Base-by-base conservation (phyloP, 2,329 filamentous ascomycete genomes). In the Fusarium miscanthi region DNA sequence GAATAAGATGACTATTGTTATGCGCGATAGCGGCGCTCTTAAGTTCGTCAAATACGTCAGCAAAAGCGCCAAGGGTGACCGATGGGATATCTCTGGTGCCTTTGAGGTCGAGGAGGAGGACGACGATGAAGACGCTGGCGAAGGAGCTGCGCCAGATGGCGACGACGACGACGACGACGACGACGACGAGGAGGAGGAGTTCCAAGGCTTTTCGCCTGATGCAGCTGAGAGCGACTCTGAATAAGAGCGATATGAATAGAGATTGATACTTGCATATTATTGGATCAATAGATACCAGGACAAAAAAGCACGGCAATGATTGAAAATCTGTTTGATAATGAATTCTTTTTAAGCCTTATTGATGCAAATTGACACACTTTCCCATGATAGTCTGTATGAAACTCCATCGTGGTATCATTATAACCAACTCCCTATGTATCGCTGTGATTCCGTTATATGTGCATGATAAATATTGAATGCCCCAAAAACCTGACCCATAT, bases 11-110 rank as follows among this genome's bases (percentile, higher is more conserved):
- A 94, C 92, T 72, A 90, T 99, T 73, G 96, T 98, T 37, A 85
- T 98, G 74, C 89, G 96, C 64, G 96, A 99, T 80, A 90, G 89
- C 74, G 95, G 94, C 19, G 92, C 93, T 19, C 86, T 99, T 79
- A 92, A 94, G 80, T 99, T 99, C 80, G 94, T 98, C 78, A 99
- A 98, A 85, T 99, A 98, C 81, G 92, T 99, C 27, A 97, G 93
- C 82, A 87, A 87, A 66, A 89, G 87, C 56, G 96, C 96, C 12
- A 89, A 89, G 78, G 96, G 96, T 2, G 96, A 98, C 82, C 88
- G 96, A 46, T 98, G 95, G 94, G 96, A 99, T 83, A 87, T 98
- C 54, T 92, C 90, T 51, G 96, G 91, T 2, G 90, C 90, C 38
- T 94, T 93, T 80, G 93, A 92, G 30, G 91, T 97, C 37, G 87